Conservation (phyloP, 225 moss, liverwort and hornwort species). For the Takakia lepidozioides region DNA sequence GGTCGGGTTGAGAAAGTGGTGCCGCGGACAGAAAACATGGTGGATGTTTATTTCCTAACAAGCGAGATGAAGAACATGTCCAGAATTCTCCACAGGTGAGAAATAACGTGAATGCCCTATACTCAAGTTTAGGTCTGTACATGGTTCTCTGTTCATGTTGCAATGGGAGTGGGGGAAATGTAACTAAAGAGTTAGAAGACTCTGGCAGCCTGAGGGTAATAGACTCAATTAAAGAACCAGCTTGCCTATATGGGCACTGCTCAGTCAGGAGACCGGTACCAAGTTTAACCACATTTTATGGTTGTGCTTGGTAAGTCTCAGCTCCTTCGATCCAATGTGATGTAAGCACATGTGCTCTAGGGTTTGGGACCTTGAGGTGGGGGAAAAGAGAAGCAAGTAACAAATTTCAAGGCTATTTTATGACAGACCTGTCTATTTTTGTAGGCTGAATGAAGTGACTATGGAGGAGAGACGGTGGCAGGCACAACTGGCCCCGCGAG, state of each 20-base stretch:
- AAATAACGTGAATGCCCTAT: neutral
- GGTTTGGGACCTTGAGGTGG: too few species aligned
- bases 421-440: neutral
- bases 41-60: constrained; percentile 45
- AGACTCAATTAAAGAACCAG: too few species aligned
- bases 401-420: too few species aligned
- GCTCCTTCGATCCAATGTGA: too few species aligned
- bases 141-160: neutral
- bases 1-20: constrained; percentile 54
- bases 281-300: neutral
- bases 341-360: too few species aligned
- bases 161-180: neutral
- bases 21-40: constrained; percentile 27
- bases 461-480: constrained; percentile 39
- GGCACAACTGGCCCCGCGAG: constrained; percentile 39
- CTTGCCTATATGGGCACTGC: too few species aligned
- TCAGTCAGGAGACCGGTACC: neutral
- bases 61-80: constrained; percentile 44
- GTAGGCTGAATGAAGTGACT: constrained; percentile 42
- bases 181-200: too few species aligned
- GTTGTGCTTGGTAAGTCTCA: neutral
- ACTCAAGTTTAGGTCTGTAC: neutral
- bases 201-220: too few species aligned
- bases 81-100: constrained; percentile 47
- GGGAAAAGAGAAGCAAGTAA: too few species aligned